phyloP scores from a whole-genome alignment of 495 filamentous ascomycete species.

The Podospora bellae-mahoneyi region DNA sequence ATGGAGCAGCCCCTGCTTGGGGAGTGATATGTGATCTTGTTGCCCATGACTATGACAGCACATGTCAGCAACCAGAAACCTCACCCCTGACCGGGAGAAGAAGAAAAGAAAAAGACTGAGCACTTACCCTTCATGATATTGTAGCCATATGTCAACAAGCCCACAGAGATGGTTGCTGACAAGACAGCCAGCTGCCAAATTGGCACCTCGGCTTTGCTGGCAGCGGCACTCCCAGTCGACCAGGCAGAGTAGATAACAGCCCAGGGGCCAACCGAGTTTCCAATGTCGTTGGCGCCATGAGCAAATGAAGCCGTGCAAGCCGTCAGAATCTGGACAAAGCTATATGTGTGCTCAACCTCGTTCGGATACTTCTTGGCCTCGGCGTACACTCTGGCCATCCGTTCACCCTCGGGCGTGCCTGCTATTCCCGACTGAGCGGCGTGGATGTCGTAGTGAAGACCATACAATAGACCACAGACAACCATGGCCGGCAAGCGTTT shows the following conservation, averaged over 20 bases:
- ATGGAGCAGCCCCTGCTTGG: slow-evolving; percentile 62
- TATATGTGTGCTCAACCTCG: slow-evolving; percentile 71
- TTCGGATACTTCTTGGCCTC: slow-evolving; percentile 67
- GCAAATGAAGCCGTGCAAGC: slow-evolving; percentile 73
- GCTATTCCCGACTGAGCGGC: slow-evolving; percentile 59
- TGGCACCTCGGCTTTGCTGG: slow-evolving; percentile 54
- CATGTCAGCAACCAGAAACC: neutral
- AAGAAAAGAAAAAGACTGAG: neutral
- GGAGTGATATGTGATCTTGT: slow-evolving; percentile 65
- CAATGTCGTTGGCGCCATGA: slow-evolving; percentile 78
- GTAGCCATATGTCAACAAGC: slow-evolving; percentile 67
- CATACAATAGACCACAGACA: slow-evolving; percentile 57
- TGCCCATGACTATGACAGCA: slow-evolving; percentile 48
- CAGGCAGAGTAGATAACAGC: slow-evolving; percentile 68
- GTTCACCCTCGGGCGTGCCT: slow-evolving; percentile 63
- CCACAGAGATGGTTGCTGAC: slow-evolving; percentile 47
- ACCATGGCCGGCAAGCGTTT: slow-evolving; percentile 61
- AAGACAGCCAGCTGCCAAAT: slow-evolving; percentile 56
- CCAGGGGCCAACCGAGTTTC: slow-evolving; percentile 72
- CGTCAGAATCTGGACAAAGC: slow-evolving; percentile 70
- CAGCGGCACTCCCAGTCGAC: slow-evolving; percentile 47
- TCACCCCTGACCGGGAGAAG: neutral
- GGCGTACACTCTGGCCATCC: slow-evolving; percentile 57
- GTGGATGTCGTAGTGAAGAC: slow-evolving; percentile 72
- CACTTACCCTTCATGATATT: slow-evolving; percentile 56